A percentile compares a stretch with the other conserved stretches of the same genome.
phyloP scores from a whole-genome alignment of 2,329 filamentous ascomycete genomes.

The Colletotrichum musae region DNA sequence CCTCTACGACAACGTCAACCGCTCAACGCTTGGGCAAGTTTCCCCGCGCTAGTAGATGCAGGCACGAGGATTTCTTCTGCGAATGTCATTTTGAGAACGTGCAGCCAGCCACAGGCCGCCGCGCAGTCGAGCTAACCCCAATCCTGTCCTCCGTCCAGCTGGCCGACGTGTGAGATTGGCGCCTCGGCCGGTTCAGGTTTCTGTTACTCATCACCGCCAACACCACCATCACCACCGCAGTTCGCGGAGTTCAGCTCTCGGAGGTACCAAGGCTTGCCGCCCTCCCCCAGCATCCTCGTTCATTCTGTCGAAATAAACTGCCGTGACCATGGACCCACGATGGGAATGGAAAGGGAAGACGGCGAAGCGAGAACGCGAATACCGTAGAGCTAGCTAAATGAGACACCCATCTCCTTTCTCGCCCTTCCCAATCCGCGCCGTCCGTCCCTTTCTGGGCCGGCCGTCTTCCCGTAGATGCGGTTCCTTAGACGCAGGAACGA shows the following conservation, averaged over 20 bases:
- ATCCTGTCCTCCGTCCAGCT: not conserved
- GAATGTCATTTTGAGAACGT: not conserved
- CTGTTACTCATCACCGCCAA: no score
- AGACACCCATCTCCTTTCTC: not conserved
- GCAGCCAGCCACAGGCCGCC: conserved; percentile 4
- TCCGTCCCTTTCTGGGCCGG: not conserved
- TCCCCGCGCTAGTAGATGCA: not conserved
- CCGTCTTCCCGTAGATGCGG: not conserved
- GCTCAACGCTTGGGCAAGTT: not conserved
- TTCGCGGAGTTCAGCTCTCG: not conserved
- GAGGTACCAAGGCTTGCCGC: not conserved
- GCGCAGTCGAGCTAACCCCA: not conserved
- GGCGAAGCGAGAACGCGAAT: not conserved
- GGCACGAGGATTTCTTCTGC: not conserved
- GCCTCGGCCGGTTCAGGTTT: conserved; percentile 19
- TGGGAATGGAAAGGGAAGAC: conserved; percentile 7
- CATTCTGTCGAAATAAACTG: no score
- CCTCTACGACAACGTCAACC: no score
- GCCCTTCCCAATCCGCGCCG: no score
- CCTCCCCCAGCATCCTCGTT: no score
- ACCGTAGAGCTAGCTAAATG: not conserved
- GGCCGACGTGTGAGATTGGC: not conserved
- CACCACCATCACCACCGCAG: no score
- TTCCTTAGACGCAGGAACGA: not conserved
- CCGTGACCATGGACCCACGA: not conserved